Percentiles rank a stretch among this genome's conserved stretches.
phyloP scores from a whole-genome alignment of 768 basidiomycete species.

The Lenzites betulinus region DNA sequence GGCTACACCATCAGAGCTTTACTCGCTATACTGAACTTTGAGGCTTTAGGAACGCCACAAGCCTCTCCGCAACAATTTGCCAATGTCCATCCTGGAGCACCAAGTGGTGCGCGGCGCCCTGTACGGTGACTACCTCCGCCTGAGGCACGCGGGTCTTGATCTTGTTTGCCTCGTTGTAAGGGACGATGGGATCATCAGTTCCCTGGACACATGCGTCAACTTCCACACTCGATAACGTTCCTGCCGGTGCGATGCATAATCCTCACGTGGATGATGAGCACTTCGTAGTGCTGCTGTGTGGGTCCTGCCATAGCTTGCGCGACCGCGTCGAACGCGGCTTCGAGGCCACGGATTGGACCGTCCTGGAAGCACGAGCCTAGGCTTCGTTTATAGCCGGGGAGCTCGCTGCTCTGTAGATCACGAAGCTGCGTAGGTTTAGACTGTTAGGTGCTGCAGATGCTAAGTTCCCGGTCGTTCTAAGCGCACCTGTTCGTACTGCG shows the following conservation, averaged over 20 bases:
- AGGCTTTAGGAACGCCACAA: constrained; percentile 23
- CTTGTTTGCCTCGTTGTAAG: constrained; percentile 49
- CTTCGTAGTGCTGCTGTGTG: constrained; percentile 5
- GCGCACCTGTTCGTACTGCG: constrained; percentile 15
- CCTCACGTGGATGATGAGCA: constrained; percentile 24
- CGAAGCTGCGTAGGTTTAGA: constrained; percentile 49
- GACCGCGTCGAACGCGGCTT: constrained; percentile 27
- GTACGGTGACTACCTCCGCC: constrained; percentile 48
- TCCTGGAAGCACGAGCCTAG: constrained; percentile 53
- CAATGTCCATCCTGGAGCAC: constrained; percentile 23
- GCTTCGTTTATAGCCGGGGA: constrained; percentile 69
- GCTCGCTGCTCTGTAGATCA: constrained; percentile 67
- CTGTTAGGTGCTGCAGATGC: not conserved
- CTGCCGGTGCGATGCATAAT: not conserved
- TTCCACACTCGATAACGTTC: no score
- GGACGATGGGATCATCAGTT: constrained; percentile 59
- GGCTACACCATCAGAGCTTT: no score
- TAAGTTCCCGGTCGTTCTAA: no score
- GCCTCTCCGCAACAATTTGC: constrained; percentile 20
- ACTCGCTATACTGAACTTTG: no score
- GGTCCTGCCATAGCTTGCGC: not conserved
- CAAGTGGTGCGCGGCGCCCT: constrained; percentile 55
- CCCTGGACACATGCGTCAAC: constrained; percentile 40
- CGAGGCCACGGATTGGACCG: constrained; percentile 30
- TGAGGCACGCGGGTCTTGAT: constrained; percentile 50